These are phyloP conservation scores for Sugiyamaella mastotermitis DNA, from an alignment of 805 yeast genomes.

Conservation along the genomic window DNA sequence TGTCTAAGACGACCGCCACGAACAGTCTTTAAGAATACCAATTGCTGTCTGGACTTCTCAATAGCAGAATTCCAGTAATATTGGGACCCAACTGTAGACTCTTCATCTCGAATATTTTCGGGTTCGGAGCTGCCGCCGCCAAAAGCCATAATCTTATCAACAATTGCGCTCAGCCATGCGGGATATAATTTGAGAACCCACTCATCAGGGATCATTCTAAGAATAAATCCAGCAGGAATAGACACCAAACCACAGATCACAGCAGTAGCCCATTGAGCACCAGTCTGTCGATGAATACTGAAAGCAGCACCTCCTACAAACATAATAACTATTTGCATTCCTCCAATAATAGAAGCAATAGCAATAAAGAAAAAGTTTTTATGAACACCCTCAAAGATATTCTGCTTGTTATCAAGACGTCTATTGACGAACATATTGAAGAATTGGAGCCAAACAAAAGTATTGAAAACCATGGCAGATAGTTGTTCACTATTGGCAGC, in stretches of 20 bases:
- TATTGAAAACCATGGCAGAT: constrained; percentile 83
- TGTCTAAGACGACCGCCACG: constrained; percentile 37
- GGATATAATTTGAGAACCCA: constrained; percentile 26
- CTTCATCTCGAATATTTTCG: constrained; percentile 17
- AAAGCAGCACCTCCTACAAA: constrained; percentile 97
- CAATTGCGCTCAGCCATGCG: constrained; percentile 18
- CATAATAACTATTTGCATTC: constrained; percentile 85
- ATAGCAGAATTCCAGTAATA: constrained; percentile 37
- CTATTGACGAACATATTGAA: constrained; percentile 89
- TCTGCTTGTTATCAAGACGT: constrained; percentile 76
- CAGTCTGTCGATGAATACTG: constrained; percentile 71
- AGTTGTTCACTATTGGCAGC: constrained; percentile 52
- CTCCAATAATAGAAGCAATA: constrained; percentile 71
- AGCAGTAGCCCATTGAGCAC: constrained; percentile 87
- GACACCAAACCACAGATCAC: constrained; percentile 73
- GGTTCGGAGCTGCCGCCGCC: too few species aligned
- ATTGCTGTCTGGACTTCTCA: constrained; percentile 34
- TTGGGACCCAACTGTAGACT: constrained; percentile 19
- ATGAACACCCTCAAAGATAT: constrained; percentile 76
- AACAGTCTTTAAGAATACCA: constrained; percentile 29
- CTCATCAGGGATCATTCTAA: constrained; percentile 78
- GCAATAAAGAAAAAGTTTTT: constrained; percentile 76
- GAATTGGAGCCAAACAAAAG: constrained; percentile 97
- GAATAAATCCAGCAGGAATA: constrained; percentile 69
- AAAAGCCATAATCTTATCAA: constrained; percentile 17